Conservation (phyloP, 2,329 filamentous ascomycete species). For the Colletotrichum cuscutae region DNA sequence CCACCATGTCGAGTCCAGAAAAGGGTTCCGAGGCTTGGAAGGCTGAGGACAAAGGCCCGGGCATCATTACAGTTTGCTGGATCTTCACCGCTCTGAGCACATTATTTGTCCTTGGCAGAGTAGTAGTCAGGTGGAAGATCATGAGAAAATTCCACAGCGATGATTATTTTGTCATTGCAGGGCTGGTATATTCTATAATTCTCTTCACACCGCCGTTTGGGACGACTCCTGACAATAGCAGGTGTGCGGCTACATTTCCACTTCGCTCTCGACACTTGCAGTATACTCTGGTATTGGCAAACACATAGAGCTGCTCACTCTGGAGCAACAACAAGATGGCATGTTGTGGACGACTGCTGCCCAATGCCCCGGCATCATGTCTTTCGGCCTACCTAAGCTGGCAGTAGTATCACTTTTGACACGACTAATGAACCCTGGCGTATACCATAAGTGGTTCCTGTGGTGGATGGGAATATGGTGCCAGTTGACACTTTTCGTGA, state of each 20-base stretch:
- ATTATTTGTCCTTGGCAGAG: conserved; percentile 42
- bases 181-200: conserved; percentile 41
- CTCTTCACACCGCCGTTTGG: not conserved
- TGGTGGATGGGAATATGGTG: conserved; percentile 47
- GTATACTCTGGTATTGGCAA: conserved; percentile 51
- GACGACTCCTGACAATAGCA: not conserved
- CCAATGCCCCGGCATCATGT: conserved; percentile 50
- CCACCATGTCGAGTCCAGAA: conserved; percentile 1
- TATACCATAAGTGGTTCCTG: conserved; percentile 46
- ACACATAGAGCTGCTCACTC: conserved; percentile 46
- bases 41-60: conserved; percentile 42
- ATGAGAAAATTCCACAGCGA: conserved; percentile 47
- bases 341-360: conserved; percentile 48
- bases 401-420: conserved; percentile 51
- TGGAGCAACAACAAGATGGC: conserved; percentile 42
- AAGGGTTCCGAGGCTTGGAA: conserved; percentile 4
- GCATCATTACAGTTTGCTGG: conserved; percentile 45
- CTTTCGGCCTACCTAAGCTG: conserved; percentile 54
- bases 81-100: conserved; percentile 42
- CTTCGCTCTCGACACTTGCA: conserved; percentile 46
- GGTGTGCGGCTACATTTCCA: conserved; percentile 37
- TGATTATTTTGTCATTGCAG: conserved; percentile 48
- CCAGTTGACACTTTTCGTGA: conserved; percentile 44
- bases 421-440: conserved; percentile 49
- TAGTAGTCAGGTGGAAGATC: conserved; percentile 43